Conservation (phyloP, 768 basidiomycete species). For the Trametes cinnabarina region DNA sequence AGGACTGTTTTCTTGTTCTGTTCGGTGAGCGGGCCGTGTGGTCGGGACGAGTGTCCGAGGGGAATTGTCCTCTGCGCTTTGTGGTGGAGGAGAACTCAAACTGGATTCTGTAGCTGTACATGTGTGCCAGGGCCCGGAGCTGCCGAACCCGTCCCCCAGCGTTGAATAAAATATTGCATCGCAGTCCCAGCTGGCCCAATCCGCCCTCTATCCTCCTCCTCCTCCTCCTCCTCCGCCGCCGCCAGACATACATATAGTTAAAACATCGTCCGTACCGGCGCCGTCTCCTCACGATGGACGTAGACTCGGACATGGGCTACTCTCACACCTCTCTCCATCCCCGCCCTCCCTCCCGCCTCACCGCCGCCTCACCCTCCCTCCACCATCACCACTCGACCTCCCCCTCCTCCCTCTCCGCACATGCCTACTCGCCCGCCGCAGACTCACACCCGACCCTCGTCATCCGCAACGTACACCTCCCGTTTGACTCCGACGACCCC, state of each 20-base stretch:
- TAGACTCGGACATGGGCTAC: constrained; percentile 17
- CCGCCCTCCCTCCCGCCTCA: background rate
- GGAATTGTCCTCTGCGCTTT: too few relatives aligned
- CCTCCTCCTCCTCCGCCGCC: background rate
- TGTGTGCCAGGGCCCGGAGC: too few relatives aligned
- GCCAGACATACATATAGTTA: too few relatives aligned
- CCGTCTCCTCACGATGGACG: constrained; percentile 6
- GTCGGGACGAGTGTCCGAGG: background rate
- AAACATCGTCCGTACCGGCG: background rate
- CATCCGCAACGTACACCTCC: constrained; percentile 23
- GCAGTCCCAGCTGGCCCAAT: too few relatives aligned
- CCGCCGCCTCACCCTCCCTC: background rate
- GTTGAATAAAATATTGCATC: background rate
- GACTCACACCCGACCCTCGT: constrained; percentile 18
- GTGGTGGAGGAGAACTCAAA: too few relatives aligned
- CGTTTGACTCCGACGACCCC: constrained; percentile 10
- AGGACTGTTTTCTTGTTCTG: background rate
- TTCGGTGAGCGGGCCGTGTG: background rate
- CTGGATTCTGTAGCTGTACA: too few relatives aligned
- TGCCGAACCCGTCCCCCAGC: background rate
- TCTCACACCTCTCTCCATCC: constrained; percentile 2
- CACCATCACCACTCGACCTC: background rate
- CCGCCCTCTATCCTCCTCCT: background rate
- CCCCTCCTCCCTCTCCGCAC: background rate
- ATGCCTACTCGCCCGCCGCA: background rate